These are phyloP conservation scores for Fomitopsis serialis DNA, from an alignment of 768 basidiomycete species.

Conservation along the genomic window DNA sequence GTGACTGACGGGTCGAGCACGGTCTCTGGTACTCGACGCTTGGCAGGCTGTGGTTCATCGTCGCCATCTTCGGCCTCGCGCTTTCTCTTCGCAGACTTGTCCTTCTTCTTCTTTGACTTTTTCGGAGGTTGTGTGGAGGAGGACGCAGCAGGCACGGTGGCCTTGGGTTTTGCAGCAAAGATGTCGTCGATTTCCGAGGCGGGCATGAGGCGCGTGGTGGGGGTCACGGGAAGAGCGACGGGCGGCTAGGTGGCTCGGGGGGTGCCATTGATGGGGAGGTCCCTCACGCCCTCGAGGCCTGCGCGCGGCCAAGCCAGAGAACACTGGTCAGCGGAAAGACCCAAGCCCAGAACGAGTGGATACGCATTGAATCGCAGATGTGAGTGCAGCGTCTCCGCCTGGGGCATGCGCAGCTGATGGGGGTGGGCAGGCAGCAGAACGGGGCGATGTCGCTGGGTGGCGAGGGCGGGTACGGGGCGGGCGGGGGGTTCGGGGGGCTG, in stretches of 20 bases:
- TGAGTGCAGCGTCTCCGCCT: not conserved
- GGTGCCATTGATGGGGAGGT: not conserved
- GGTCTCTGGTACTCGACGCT: slow-evolving; percentile 46
- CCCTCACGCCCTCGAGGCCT: not conserved
- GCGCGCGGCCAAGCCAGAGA: not conserved
- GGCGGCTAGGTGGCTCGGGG: not conserved
- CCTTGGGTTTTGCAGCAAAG: slow-evolving; percentile 44
- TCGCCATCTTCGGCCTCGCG: slow-evolving; percentile 7
- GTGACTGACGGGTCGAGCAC: slow-evolving; percentile 57
- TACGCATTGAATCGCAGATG: not conserved
- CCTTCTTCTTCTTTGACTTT: slow-evolving; percentile 39
- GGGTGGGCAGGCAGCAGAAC: slow-evolving; percentile 13
- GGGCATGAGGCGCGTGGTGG: slow-evolving; percentile 18
- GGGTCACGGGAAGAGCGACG: slow-evolving; percentile 4
- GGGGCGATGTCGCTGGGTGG: slow-evolving; percentile 5
- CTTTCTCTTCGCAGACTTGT: slow-evolving; percentile 27
- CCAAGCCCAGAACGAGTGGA: not conserved
- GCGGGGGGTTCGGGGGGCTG: slow-evolving; percentile 36
- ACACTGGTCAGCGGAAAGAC: not conserved
- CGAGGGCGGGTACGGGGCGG: not conserved
- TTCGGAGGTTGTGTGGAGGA: slow-evolving; percentile 20
- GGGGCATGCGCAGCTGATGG: not conserved
- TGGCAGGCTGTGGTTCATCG: slow-evolving; percentile 14
- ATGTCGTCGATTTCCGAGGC: slow-evolving; percentile 85
- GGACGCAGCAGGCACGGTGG: slow-evolving; percentile 17